Evolutionary conservation across 306 rosid genomes (phyloP), one percentile per base, ranked within the genome.

Genomic region (Potentilla sterilis): DNA sequence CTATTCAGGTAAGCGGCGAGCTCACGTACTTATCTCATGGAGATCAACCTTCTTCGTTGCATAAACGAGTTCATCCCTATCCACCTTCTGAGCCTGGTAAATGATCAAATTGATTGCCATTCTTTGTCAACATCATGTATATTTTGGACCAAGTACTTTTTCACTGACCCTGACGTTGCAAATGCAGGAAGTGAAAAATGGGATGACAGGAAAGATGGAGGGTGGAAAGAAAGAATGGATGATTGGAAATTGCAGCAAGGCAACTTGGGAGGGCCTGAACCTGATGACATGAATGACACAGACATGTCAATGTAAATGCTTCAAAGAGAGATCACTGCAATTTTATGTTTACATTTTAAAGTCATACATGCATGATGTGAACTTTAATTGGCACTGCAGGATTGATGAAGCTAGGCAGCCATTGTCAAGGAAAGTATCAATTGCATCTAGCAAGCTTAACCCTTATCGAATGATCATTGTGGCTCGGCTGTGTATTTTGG

Each of bases 401-500:
- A 70, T 84, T 7, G 98, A 94, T 83, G 98, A 89, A 82, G 88
- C 97, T 61, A 89, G 98, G 76, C 98, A 94, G 70, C 98, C 98
- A 58, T 79, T 94, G 52, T 94, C 98, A 69, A 88, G 98, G 78
- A 94, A 94, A 83, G 96, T 93, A 19, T 96, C 98, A 37, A 90
- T 94, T 80, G 90, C 98, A 71, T 91, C 97, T 0, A 94, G 95
- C 89, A 94, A 85, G 83, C 63, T 94, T 70, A 94, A 94, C 85
- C 98, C 98, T n/a, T 94, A 94, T n/a, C 83, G 98, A 70, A 94
- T 94, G 98, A 85, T 94, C 81, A 94, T 94, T 49, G 88, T 89
- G 76, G 96, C 90, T 70, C 86, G 99, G 62, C 96, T 94, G 51
- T 84, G 87, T 43, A 74, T 94, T 59, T 83, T 94, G 28, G 92